phyloP scores from a whole-genome alignment of 495 filamentous ascomycete genomes.

The Talaromyces wortmannii region DNA sequence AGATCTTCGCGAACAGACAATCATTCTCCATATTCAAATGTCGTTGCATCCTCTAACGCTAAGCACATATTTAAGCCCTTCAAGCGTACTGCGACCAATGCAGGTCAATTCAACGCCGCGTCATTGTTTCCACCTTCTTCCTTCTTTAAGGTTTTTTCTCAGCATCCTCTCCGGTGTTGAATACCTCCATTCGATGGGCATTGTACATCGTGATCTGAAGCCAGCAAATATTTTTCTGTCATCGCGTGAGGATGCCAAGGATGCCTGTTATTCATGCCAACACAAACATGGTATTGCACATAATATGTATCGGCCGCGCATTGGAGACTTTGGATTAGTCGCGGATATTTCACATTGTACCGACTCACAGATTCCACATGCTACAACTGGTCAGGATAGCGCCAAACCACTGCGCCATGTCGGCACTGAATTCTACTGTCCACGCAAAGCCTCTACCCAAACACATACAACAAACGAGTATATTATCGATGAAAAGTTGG shows the following conservation, averaged over 20 bases:
- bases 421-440: constrained; percentile 42
- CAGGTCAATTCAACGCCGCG: constrained; percentile 12
- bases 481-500: constrained; percentile 42
- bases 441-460: constrained; percentile 15
- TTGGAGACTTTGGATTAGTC: constrained; percentile 49
- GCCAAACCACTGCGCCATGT: constrained; percentile 12
- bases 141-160: constrained; percentile 35
- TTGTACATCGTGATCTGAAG: constrained; percentile 67
- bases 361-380: constrained; percentile 6
- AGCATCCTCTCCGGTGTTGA: constrained; percentile 44
- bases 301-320: constrained; percentile 29
- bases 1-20: constrained; percentile 21
- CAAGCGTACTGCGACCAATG: constrained; percentile 4
- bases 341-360: constrained; percentile 43
- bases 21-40: constrained; percentile 50
- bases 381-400: not conserved
- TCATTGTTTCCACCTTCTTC: constrained; percentile 44
- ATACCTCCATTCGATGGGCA: constrained; percentile 53
- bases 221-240: constrained; percentile 64
- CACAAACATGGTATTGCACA: constrained; percentile 5
- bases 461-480: constrained; percentile 13
- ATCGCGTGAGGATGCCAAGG: constrained; percentile 15
- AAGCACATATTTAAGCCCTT: constrained; percentile 34
- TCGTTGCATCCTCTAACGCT: constrained; percentile 46
- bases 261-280: constrained; percentile 26